Evolutionary conservation across 2,329 filamentous ascomycete species (phyloP), one percentile per base, ranked within the genome.

Genomic region (Fusarium citri): DNA sequence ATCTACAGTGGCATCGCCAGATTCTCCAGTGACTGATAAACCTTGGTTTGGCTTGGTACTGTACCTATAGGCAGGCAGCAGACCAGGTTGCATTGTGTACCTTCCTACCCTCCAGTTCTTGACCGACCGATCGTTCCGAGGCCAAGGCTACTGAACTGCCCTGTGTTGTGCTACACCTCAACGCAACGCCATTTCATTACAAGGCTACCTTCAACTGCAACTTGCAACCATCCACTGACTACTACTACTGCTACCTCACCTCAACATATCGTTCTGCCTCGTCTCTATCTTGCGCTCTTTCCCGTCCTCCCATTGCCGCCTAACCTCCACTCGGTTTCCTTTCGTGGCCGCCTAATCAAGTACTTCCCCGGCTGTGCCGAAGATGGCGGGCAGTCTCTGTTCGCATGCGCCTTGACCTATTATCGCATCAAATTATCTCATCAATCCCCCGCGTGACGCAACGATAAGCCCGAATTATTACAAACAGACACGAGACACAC

Each of bases 61-160:
- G 49, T 53, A 53, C 34, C 14, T 48, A 63, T 42, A 55, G 20
- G 20, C 42, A 56, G 31, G 22, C 43, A 46, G 25, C 42, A 28
- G 30, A 26, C 62, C 43, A 59, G 47, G 16, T n/a, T 60, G 42
- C 34, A 53, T 53, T 25, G 26, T 45, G 46, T 59, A 25, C 51
- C 30, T 65, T 49, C 37, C 26, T 28, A 31, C 53, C 54, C 30
- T 59, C 55, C 47, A 64, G 56, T 57, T 62, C 67, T 61, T 69
- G 72, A 74, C 73, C 71, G 72, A 75, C 72, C 72, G 72, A 75
- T 74, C 68, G 59, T 75, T 72, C 73, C 72, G 73, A 73, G 72
- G 37, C 37, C 45, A 54, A 53, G 49, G 34, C 49, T 41, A 51
- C 18, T 37, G 34, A 37, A 25, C 31, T 63, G 25, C 64, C 30